Percentiles rank a stretch among this genome's conserved stretches.
phyloP scores from a whole-genome alignment of 2,329 filamentous ascomycete genomes.

The Neonectria faginata region DNA sequence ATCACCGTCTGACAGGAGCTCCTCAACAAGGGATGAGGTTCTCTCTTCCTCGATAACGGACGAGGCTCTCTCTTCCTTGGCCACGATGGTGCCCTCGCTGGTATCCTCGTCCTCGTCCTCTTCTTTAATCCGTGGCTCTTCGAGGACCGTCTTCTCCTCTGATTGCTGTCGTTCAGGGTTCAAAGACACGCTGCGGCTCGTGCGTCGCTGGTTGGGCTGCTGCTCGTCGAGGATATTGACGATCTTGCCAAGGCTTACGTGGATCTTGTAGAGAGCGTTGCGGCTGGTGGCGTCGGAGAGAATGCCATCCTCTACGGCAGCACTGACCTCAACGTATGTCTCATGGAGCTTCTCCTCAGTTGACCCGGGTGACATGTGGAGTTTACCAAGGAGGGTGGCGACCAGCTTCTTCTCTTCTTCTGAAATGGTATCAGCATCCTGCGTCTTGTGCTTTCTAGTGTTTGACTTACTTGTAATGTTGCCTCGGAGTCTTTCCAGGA shows the following conservation, averaged over 20 bases:
- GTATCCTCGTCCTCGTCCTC: conserved; percentile 61
- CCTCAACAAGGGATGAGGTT: conserved; percentile 54
- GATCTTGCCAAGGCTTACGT: conserved; percentile 75
- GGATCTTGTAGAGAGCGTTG: conserved; percentile 76
- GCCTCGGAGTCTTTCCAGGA: conserved; percentile 79
- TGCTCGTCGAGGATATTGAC: conserved; percentile 68
- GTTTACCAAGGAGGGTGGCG: conserved; percentile 81
- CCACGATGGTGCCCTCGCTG: conserved; percentile 50
- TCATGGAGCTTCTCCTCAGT: conserved; percentile 68
- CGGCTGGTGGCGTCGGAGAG: conserved; percentile 70
- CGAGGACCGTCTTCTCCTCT: conserved; percentile 55
- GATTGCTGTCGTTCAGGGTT: conserved; percentile 44
- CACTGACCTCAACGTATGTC: conserved; percentile 67
- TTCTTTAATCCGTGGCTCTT: conserved; percentile 61
- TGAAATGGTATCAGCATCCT: conserved; percentile 53
- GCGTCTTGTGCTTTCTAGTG: not conserved
- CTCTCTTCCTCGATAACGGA: conserved; percentile 52
- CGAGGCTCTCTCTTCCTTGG: conserved; percentile 50
- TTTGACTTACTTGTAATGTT: conserved; percentile 72
- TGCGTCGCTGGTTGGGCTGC: conserved; percentile 52
- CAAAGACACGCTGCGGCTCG: conserved; percentile 60
- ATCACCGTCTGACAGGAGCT: conserved; percentile 56
- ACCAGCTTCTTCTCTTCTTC: conserved; percentile 90
- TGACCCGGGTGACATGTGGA: conserved; percentile 79
- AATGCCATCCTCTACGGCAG: conserved; percentile 72